Evolutionary conservation across 768 basidiomycete genomes (phyloP).

Genomic region (Calocybe cyanea): DNA sequence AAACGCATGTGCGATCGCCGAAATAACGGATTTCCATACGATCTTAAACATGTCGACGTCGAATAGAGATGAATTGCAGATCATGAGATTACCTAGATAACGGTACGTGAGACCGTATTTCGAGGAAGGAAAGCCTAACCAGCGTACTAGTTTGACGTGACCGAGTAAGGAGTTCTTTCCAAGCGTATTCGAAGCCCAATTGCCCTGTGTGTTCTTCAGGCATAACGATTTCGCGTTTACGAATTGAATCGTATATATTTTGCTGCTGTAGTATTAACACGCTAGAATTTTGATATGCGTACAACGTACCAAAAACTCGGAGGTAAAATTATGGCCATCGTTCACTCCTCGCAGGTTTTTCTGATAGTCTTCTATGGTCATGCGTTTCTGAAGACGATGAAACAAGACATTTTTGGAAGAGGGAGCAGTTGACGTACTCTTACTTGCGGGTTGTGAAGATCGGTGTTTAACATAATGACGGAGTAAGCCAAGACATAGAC

Average conservation of each 20-base stretch:
- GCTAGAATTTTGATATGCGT: neutral
- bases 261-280: slow-evolving; percentile 45
- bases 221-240: slow-evolving; percentile 92
- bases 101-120: neutral
- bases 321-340: slow-evolving; percentile 74
- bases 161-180: slow-evolving; percentile 90
- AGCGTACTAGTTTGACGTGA: slow-evolving; percentile 72
- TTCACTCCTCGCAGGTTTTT: slow-evolving; percentile 93
- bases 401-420: neutral
- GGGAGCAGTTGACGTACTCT: slow-evolving; percentile 44
- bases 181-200: slow-evolving; percentile 97
- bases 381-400: slow-evolving; percentile 69
- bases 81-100: slow-evolving; percentile 60
- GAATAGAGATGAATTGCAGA: slow-evolving; percentile 75
- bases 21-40: slow-evolving; percentile 91
- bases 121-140: neutral
- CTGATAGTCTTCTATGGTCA: slow-evolving; percentile 93
- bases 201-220: slow-evolving; percentile 97
- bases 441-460: slow-evolving; percentile 92
- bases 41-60: slow-evolving; percentile 92
- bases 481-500: slow-evolving; percentile 94
- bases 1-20: slow-evolving; percentile 94
- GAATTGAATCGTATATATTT: slow-evolving; percentile 90
- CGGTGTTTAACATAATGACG: slow-evolving; percentile 97
- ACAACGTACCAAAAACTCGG: slow-evolving; percentile 73